These are phyloP conservation scores for Vanrija sp. DNA, from an alignment of 1,284 basidiomycete genomes.

Conservation along the genomic window DNA sequence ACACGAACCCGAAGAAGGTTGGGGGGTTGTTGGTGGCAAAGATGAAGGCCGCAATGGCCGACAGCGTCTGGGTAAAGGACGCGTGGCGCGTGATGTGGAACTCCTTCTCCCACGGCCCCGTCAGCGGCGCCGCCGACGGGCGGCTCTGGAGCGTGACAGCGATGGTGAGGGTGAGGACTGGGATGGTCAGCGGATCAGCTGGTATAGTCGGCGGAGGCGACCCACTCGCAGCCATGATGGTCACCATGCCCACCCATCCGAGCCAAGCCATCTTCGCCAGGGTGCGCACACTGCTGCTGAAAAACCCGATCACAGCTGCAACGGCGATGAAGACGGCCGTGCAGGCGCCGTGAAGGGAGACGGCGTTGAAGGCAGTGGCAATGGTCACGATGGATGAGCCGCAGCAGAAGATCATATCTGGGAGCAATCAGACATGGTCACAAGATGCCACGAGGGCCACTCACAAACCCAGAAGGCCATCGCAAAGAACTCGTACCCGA, in stretches of 20 bases:
- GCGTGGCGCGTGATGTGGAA: conserved; percentile 27
- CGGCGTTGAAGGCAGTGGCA: conserved; percentile 35
- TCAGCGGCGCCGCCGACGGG: conserved; percentile 37
- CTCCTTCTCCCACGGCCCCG: conserved; percentile 29
- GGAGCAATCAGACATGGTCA: no score
- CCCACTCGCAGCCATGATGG: conserved; percentile 25
- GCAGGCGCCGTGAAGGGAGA: conserved; percentile 35
- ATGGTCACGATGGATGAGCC: conserved; percentile 27
- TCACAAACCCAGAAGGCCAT: conserved; percentile 7
- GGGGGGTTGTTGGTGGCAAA: conserved; percentile 24
- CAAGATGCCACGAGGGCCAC: no score
- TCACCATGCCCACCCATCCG: conserved; percentile 39
- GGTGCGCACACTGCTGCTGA: conserved; percentile 33
- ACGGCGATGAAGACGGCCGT: conserved; percentile 38
- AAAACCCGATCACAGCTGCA: conserved; percentile 26
- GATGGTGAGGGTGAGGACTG: conserved; percentile 36
- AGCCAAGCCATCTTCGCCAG: conserved; percentile 35
- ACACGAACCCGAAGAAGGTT: conserved; percentile 18
- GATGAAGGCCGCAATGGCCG: conserved; percentile 13
- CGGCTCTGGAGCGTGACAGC: conserved; percentile 41
- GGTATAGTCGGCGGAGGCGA: not conserved
- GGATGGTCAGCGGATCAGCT: not conserved
- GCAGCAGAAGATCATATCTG: conserved; percentile 24
- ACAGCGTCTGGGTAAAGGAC: conserved; percentile 27
- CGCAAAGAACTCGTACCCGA: conserved; percentile 25